These are phyloP conservation scores for Plasmopara halstedii DNA, from an alignment of 352 stramenopile genomes.

Conservation along the genomic window DNA sequence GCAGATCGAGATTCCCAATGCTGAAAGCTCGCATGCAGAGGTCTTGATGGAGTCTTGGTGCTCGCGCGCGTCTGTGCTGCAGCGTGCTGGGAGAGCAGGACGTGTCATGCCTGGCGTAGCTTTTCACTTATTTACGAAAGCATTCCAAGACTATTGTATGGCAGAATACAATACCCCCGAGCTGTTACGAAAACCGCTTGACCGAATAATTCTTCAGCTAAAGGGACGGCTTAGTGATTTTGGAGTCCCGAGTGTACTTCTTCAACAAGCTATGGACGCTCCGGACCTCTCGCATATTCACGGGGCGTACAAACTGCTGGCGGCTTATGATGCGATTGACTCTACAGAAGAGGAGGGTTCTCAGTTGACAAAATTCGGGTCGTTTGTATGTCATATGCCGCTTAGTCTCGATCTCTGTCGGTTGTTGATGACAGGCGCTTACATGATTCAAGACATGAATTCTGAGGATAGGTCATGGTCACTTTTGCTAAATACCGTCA, in stretches of 20 bases:
- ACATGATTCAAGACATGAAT: conserved; percentile 28
- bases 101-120: conserved; percentile 88
- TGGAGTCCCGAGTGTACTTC: conserved; percentile 56
- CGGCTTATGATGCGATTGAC: conserved; percentile 62
- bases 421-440: conserved; percentile 56
- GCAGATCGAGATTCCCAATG: conserved; percentile 78
- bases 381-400: conserved; percentile 73
- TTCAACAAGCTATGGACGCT: conserved; percentile 58
- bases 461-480: conserved; percentile 23
- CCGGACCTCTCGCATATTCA: conserved; percentile 63
- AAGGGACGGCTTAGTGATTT: conserved; percentile 69
- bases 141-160: conserved; percentile 63
- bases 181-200: conserved; percentile 73
- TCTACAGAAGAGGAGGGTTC: conserved; percentile 40
- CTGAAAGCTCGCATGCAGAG: conserved; percentile 51
- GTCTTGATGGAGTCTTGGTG: conserved; percentile 89
- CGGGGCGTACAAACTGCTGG: conserved; percentile 70
- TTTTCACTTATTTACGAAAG: conserved; percentile 84
- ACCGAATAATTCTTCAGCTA: conserved; percentile 71
- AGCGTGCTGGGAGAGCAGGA: conserved; percentile 84
- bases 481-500: conserved; percentile 48
- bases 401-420: conserved; percentile 69
- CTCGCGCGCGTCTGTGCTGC: conserved; percentile 86
- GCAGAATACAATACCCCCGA: conserved; percentile 74
- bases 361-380: conserved; percentile 65